Evolutionary conservation across 352 stramenopile genomes (phyloP), one percentile per base, ranked within the genome.

Genomic region (Phytophthora sp.): DNA sequence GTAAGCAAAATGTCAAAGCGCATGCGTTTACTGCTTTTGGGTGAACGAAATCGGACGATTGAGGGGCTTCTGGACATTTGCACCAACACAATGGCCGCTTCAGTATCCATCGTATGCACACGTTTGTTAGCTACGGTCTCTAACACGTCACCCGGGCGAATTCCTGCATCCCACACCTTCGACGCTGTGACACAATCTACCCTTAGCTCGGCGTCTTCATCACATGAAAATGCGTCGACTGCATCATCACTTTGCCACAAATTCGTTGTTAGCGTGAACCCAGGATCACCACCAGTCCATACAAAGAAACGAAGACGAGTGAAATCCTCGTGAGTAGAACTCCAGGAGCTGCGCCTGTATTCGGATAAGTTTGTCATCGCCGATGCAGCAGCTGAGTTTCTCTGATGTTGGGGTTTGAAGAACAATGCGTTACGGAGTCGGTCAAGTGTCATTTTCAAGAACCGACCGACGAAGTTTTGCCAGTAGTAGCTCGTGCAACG

Each of bases 71-170:
- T 67, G 2, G 74, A 59, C 21, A 57, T 72, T 46, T 62, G 38
- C 0, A 88, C 52, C 24, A 82, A 30, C 23, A 72, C 49, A 4
- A 73, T 45, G 2, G 81, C 79, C 4, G 79, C 62, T 9, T 77
- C 60, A 0, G 69, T 45, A n/a, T 60, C 51, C 56, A 85, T 75
- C 0, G 67, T 68, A 8, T 70, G 24, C 4, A 89, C 54, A 15
- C 50, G 39, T 11, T 67, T 71, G 20, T 62, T 73, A 2, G 55
- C 70, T 2, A 90, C 78, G 0, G 74, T 75, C 37, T 88, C 76
- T 12, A 92, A 58, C 5, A 87, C 60, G 28, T 92, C 82, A 11
- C 80, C 82, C 5, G 77, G 63, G 5, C 71, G 82, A 52, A 92
- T 54, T 3, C 74, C 78, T 13, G 71, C 70, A 17, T 76, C 63